Percentiles rank a stretch among this genome's conserved stretches.
Evolutionary conservation across 805 yeast species (phyloP).

Genomic region (Saccharomycopsis javanensis): DNA sequence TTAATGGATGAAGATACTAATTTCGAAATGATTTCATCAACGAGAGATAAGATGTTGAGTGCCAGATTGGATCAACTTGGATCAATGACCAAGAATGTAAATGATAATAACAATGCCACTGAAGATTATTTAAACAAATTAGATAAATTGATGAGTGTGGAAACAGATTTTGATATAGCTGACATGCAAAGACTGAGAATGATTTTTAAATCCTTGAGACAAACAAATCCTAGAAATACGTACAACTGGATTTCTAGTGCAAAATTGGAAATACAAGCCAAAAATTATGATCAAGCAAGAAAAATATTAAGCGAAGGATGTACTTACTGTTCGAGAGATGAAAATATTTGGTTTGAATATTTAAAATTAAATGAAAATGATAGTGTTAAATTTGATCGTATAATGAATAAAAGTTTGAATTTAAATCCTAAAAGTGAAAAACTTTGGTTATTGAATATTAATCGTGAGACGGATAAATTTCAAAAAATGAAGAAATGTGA

Average conservation of each 20-base stretch:
- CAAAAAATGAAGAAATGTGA: slow-evolving; percentile 51
- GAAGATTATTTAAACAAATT: slow-evolving; percentile 36
- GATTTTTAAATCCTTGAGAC: slow-evolving; percentile 57
- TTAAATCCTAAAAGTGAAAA: slow-evolving; percentile 44
- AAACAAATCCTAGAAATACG: slow-evolving; percentile 62
- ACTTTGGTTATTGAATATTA: slow-evolving; percentile 67
- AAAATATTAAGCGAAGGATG: slow-evolving; percentile 68
- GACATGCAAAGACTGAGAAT: slow-evolving; percentile 51
- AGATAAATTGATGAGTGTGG: slow-evolving; percentile 20
- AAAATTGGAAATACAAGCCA: slow-evolving; percentile 58
- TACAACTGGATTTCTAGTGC: slow-evolving; percentile 86
- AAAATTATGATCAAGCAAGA: slow-evolving; percentile 47
- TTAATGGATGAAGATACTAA: slow-evolving; percentile 27
- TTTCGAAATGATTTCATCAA: slow-evolving; percentile 48
- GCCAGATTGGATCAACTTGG: slow-evolving; percentile 37
- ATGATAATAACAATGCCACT: slow-evolving; percentile 31
- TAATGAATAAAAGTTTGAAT: slow-evolving; percentile 58
- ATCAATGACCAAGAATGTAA: slow-evolving; percentile 23
- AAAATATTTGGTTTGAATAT: slow-evolving; percentile 76
- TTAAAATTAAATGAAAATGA: slow-evolving; percentile 48
- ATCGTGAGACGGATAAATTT: slow-evolving; percentile 48
- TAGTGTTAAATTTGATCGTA: slow-evolving; percentile 37
- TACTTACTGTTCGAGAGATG: slow-evolving; percentile 50
- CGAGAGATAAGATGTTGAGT: slow-evolving; percentile 50
- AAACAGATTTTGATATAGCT: slow-evolving; percentile 27